Conservation (phyloP, 768 basidiomycete species). For the Serendipita sp. region DNA sequence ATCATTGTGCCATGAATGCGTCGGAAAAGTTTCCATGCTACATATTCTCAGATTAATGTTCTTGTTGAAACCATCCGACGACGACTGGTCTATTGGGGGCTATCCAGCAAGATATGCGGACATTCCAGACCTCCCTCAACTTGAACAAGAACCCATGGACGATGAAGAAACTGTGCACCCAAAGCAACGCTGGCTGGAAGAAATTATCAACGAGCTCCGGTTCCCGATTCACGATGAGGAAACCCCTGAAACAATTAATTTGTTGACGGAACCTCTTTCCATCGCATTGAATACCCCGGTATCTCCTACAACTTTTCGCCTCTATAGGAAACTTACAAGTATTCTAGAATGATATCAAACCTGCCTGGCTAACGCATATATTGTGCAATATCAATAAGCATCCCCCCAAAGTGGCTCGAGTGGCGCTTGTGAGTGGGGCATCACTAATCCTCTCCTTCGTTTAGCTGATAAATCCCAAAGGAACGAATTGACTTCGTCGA, state of each 20-base stretch:
- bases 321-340: not conserved
- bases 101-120: conserved; percentile 59
- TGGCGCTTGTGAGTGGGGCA: not conserved
- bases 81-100: conserved; percentile 64
- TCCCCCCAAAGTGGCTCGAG: not conserved
- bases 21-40: conserved; percentile 43
- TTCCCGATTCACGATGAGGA: conserved; percentile 3
- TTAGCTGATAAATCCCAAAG: not conserved
- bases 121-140: conserved; percentile 20
- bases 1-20: conserved; percentile 43
- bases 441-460: not conserved
- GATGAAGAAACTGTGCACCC: not conserved
- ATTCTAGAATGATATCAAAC: not conserved
- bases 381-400: not conserved
- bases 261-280: not conserved
- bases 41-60: conserved; percentile 60
- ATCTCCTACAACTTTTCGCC: not conserved
- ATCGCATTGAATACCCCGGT: not conserved
- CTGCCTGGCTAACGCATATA: not conserved
- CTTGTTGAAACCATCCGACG: conserved; percentile 57
- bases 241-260: not conserved
- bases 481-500: not conserved
- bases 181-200: conserved; percentile 3
- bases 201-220: not conserved
- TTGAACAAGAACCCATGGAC: conserved; percentile 12